Evolutionary conservation across 768 basidiomycete genomes (phyloP).

Genomic region (Agaricus blazei): DNA sequence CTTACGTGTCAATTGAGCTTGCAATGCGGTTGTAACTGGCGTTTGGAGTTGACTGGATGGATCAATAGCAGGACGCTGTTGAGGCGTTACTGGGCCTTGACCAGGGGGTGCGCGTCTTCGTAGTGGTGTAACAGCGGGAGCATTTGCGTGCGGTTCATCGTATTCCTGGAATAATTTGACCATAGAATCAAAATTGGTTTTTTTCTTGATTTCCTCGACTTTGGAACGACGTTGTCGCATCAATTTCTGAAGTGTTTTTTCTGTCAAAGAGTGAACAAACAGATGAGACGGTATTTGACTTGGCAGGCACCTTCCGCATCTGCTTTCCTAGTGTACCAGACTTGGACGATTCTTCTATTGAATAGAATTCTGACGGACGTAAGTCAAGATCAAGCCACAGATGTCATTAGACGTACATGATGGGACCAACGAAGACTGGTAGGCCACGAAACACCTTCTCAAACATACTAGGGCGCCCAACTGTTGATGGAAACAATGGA

Average conservation of each 20-base stretch:
- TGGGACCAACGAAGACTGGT: constrained; percentile 70
- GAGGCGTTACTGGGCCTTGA: constrained; percentile 26
- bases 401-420: constrained; percentile 46
- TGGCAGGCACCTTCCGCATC: constrained; percentile 67
- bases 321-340: constrained; percentile 79
- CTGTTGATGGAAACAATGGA: constrained; percentile 23
- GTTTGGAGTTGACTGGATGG: constrained; percentile 19
- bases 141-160: constrained; percentile 50
- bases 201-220: constrained; percentile 96
- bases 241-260: constrained; percentile 70
- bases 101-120: constrained; percentile 30
- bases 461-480: constrained; percentile 18
- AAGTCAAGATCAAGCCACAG: background rate
- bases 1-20: constrained; percentile 23
- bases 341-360: constrained; percentile 72
- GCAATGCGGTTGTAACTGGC: constrained; percentile 18
- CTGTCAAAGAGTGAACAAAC: constrained; percentile 33
- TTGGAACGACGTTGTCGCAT: constrained; percentile 78
- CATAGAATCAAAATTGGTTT: constrained; percentile 93
- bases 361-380: constrained; percentile 52
- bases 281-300: background rate
- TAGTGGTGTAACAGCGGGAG: constrained; percentile 29
- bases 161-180: constrained; percentile 87
- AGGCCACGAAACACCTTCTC: constrained; percentile 43
- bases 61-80: constrained; percentile 17